These are phyloP conservation scores for Cladobotryum mycophilum DNA, from an alignment of 2,329 filamentous ascomycete species.

Conservation along the genomic window DNA sequence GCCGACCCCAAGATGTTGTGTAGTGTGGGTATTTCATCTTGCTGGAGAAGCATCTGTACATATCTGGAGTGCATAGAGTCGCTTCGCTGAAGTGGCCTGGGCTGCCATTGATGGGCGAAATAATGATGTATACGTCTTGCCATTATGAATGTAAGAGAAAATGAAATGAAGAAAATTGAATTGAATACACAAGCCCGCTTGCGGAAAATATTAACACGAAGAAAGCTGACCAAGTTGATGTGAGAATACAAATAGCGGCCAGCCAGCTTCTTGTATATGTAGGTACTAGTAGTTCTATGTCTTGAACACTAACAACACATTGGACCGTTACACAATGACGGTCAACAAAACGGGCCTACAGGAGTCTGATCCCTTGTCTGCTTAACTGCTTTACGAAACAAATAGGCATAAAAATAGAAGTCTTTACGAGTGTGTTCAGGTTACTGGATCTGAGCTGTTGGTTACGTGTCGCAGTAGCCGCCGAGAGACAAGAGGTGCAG, in stretches of 20 bases:
- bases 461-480: slow-evolving; percentile 9
- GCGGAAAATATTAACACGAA: background rate
- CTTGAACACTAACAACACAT: background rate
- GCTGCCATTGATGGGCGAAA: slow-evolving; percentile 1
- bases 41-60: slow-evolving; percentile 40
- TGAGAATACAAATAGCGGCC: background rate
- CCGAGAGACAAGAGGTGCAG: background rate
- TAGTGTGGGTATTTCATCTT: slow-evolving; percentile 38
- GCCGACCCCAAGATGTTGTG: slow-evolving; percentile 41
- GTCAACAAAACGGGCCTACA: background rate
- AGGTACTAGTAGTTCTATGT: too few relatives aligned
- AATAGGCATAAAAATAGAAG: background rate
- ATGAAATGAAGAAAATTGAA: background rate
- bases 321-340: background rate
- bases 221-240: background rate
- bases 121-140: slow-evolving; percentile 7
- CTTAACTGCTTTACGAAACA: background rate
- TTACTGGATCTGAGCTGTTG: slow-evolving; percentile 3
- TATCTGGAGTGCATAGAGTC: slow-evolving; percentile 32
- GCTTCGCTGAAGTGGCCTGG: slow-evolving; percentile 13
- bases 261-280: too few relatives aligned
- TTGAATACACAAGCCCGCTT: background rate
- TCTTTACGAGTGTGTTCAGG: background rate
- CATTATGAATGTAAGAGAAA: background rate
- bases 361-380: background rate